Evolutionary conservation across 768 basidiomycete genomes (phyloP), one percentile per base, ranked within the genome.

Genomic region (Suillus variegatus): DNA sequence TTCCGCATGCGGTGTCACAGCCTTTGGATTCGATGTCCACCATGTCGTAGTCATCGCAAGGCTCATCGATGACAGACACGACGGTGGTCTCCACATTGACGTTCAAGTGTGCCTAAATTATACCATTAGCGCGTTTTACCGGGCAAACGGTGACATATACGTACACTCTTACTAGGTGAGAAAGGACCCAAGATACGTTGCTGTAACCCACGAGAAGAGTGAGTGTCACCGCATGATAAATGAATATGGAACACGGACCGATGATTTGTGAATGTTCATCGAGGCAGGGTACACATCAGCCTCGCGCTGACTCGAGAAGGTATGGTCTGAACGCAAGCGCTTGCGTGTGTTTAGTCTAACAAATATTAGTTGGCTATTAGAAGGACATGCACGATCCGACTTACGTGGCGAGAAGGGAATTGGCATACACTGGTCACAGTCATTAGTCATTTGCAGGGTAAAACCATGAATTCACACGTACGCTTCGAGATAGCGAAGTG

Each of bases 61-160:
- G 63, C 12, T 73, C 76, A 43, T 76, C 75, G 2, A 76, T 72
- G 38, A 73, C 72, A 14, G 75, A 76, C 6, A 76, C 72, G 16
- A 77, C 66, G 4, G 76, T 76, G 0, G 76, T 76, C 32, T 76
- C 75, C 4, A 76, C 76, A 51, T 76, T 76, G 66, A 76, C 75
- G 16, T 77, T 76, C 3, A 76, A 67, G 52, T 71, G 73, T 18
- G 69, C 10, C 68, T 67, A 51, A 13, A 35, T 16, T 9, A 28
- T 3, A 16, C 51, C 57, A 18, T 38, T 13, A 68, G 12, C 4
- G 16, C 1, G 43, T 28, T 60, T 28, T 6, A 14, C 0, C 20
- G 60, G 0, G 52, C 28, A 13, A 62, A 60, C 1, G 13, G 22
- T 12, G n/a, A 0, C 12, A 12, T 36, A 28, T 28, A 69, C 75